Evolutionary conservation across 768 basidiomycete species (phyloP).

Genomic region (Rhizopogon roseolus): DNA sequence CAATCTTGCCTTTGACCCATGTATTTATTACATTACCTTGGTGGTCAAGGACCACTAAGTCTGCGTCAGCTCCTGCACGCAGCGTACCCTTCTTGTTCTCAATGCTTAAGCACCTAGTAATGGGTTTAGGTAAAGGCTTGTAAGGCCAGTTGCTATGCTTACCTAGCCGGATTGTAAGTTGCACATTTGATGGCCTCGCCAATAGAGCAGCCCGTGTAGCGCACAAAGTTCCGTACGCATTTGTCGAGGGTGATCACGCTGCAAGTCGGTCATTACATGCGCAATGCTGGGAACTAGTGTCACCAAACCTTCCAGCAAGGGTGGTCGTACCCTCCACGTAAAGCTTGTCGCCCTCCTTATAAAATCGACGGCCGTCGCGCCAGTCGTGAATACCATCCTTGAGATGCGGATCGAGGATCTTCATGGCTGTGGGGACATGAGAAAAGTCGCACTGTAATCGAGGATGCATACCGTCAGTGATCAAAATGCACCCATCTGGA

Average conservation of each 20-base stretch:
- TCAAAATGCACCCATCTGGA: conserved; percentile 81
- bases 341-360: conserved; percentile 77
- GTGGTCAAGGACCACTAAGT: conserved; percentile 71
- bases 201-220: conserved; percentile 80
- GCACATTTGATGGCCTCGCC: conserved; percentile 83
- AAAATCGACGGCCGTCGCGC: conserved; percentile 77
- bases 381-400: conserved; percentile 83
- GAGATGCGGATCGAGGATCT: conserved; percentile 80
- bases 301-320: conserved; percentile 75
- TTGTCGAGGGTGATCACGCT: conserved; percentile 81
- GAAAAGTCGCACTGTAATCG: not conserved
- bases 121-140: conserved; percentile 1
- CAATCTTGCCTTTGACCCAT: conserved; percentile 74
- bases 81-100: conserved; percentile 78
- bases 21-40: conserved; percentile 63
- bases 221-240: conserved; percentile 80
- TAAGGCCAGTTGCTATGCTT: conserved; percentile 14
- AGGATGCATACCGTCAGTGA: conserved; percentile 70
- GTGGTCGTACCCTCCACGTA: conserved; percentile 84
- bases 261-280: conserved; percentile 1
- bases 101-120: conserved; percentile 65
- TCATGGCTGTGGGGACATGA: conserved; percentile 53
- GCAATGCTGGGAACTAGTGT: not conserved
- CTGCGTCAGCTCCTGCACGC: conserved; percentile 80
- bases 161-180: conserved; percentile 82